phyloP scores from a whole-genome alignment of 164 flowering plant species.

The Berberis thunbergii region DNA sequence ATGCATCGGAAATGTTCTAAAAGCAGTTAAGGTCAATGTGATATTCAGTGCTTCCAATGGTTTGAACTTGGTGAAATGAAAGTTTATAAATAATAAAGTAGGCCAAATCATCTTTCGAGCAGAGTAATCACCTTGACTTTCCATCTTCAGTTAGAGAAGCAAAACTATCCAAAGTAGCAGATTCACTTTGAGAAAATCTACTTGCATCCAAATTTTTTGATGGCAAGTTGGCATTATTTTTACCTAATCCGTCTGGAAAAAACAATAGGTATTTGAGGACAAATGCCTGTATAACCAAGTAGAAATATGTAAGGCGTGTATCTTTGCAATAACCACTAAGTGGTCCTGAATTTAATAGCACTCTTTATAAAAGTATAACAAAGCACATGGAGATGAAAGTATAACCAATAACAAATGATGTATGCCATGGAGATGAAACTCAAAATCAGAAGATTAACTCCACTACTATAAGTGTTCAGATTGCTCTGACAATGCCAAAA shows the following conservation, averaged over 20 bases:
- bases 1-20: too few species aligned
- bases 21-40: too few species aligned
- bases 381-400: too few species aligned
- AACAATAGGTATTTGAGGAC: constrained; percentile 87
- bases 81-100: too few species aligned
- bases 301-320: constrained; percentile 7
- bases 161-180: constrained; percentile 37
- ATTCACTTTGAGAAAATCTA: constrained; percentile 27
- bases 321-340: neutral
- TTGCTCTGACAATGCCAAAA: too few species aligned
- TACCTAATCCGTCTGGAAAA: constrained; percentile 41
- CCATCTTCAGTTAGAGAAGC: constrained; percentile 58
- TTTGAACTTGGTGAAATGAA: too few species aligned
- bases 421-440: too few species aligned
- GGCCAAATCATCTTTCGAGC: neutral
- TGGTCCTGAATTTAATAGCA: neutral
- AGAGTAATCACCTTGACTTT: constrained; percentile 57
- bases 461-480: too few species aligned
- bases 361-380: too few species aligned
- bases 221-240: constrained; percentile 23
- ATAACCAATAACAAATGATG: too few species aligned
- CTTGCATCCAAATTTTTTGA: constrained; percentile 23
- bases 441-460: too few species aligned
- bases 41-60: too few species aligned
- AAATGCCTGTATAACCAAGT: constrained; percentile 67